Base-by-base conservation (phyloP, 2,329 filamentous ascomycete genomes). In the Monilinia fructicola region DNA sequence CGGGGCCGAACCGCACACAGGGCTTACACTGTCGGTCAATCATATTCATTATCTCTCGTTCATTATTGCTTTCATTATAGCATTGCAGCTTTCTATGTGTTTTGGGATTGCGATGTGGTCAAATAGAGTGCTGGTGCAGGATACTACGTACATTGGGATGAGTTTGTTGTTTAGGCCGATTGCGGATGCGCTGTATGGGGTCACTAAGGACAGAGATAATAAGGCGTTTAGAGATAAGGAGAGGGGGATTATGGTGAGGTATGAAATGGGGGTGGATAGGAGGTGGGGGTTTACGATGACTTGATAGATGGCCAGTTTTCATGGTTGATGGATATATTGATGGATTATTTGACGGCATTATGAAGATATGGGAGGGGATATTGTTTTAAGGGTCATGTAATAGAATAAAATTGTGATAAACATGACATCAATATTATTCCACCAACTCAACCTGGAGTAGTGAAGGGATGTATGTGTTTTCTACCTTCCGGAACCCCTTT, bases 1-100 rank as follows among this genome's bases (percentile, higher is more conserved):
- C 0, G 73, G 73, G 0, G 31, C 14, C 4, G 70, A 69, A 1
- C 74, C 74, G 0, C 54, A 26, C 5, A 53, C 67, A 55, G 74
- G 74, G 1, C 60, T 67, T 2, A 23, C 54, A 0, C 68, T 76
- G 7, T 75, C 78, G 42, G 73, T 81, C 35, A 78, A 77, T 0
- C 82, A 82, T 71, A 79, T 77, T 0, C 79, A 80, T 66, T 81
- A 79, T 68, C 79, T 81, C 1, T 81, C 81, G 61, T 71, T 81
- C 11, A 75, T 74, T 31, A 72, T 82, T 55, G 68, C 66, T 4
- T 31, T 75, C 10, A 71, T 75, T 4, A 64, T 56, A 11, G 60
- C 61, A 0, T 71, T 67, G 35, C 73, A 76, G 58, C 59, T 73
- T 16, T 3, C 73, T 0, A 73, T 76, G 54, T 67, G 69, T 26